Evolutionary conservation across 495 filamentous ascomycete species (phyloP), one percentile per base, ranked within the genome.

Genomic region (Sabuloglossum arenarium): DNA sequence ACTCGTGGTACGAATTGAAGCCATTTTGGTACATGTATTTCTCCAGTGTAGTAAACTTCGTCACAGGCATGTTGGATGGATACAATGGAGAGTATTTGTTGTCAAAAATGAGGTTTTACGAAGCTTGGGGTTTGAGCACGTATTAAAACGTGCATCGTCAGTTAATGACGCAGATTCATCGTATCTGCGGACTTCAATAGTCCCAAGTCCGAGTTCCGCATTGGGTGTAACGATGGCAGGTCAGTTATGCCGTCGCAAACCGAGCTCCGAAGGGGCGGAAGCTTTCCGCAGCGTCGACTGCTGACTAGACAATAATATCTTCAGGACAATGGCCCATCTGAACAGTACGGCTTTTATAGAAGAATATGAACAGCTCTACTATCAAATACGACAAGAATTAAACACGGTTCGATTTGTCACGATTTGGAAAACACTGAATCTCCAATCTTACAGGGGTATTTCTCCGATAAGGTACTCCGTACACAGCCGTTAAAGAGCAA

Each of bases 1-100:
- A 79, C 76, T 78, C 74, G 63, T 79, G 76, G 58, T 81, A 77
- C 30, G 70, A 77, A 66, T 70, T 66, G 63, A 81, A 79, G 53
- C 78, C 78, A 59, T 67, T 77, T 61, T 73, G 71, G 64, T 81
- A 81, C 25, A 61, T 61, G 66, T 81, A 80, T 19, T 73, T 75
- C 62, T 81, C 78, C 1, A 69, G 68, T 53, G 71, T 67, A 25
- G 65, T 66, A 69, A 79, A 80, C 4, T 71, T 64, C 30, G 76
- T 79, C 61, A 73, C 69, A 57, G 77, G 78, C 78, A 79, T 79
- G 53, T 61, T 62, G 57, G 23, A 29, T 3, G 47, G 28, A 1
- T 2, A 16, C 21, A 51, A 19, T 19, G 6, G 3, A 21, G 11
- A 5, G 8, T 47, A 12, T 28, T 51, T 6, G 5, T 6, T 3